phyloP scores from a whole-genome alignment of 2,329 filamentous ascomycete genomes.

The Paracoccidioides lutzii region DNA sequence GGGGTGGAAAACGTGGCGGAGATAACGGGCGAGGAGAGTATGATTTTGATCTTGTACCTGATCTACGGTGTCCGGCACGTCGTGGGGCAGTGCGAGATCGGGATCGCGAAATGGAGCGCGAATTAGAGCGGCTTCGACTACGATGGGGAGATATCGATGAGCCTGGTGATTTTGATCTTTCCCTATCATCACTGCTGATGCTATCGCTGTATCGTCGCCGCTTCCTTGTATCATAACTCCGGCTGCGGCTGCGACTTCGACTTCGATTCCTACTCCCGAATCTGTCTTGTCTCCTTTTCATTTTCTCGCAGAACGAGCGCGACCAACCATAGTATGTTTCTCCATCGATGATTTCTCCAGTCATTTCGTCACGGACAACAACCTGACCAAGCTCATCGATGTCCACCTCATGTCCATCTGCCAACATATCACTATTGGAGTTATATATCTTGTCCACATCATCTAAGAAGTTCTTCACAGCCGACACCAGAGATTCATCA shows the following conservation, averaged over 20 bases:
- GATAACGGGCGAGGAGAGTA: constrained; percentile 22
- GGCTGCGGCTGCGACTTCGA: constrained; percentile 28
- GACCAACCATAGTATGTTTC: constrained; percentile 88
- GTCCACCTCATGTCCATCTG: constrained; percentile 43
- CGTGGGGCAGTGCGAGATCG: constrained; percentile 17
- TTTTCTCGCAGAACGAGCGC: constrained; percentile 62
- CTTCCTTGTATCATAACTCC: constrained; percentile 29
- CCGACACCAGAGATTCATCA: constrained; percentile 50
- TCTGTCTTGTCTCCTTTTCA: constrained; percentile 39
- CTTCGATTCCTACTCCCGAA: constrained; percentile 27
- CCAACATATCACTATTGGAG: constrained; percentile 35
- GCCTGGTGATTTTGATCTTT: constrained; percentile 19
- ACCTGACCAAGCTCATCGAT: constrained; percentile 65
- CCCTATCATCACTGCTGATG: constrained; percentile 19
- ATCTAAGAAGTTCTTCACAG: constrained; percentile 57
- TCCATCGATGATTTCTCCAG: constrained; percentile 49
- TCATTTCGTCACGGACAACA: constrained; percentile 52
- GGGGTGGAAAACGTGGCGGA: constrained; percentile 11
- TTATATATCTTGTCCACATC: constrained; percentile 58
- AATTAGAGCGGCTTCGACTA: constrained; percentile 12
- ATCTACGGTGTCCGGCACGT: constrained; percentile 16
- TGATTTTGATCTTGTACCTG: constrained; percentile 18
- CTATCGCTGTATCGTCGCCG: constrained; percentile 30
- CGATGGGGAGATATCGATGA: constrained; percentile 18
- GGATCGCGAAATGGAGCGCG: constrained; percentile 19